Evolutionary conservation across 1,139 yeast species (phyloP).

Genomic region (Meyerozyma athensensis): DNA sequence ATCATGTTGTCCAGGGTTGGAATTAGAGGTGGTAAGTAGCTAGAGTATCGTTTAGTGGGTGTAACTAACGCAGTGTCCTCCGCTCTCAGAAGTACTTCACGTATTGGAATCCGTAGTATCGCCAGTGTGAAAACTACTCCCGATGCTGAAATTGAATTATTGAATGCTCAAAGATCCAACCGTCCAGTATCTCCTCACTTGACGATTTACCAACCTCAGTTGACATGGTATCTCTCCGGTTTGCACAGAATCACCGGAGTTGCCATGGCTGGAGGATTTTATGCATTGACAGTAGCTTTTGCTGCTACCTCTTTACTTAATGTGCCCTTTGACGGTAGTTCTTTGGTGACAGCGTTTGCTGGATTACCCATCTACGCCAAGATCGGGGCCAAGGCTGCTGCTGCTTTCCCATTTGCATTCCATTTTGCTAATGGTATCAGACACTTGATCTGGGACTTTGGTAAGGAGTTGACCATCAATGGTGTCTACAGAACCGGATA

Average conservation of each 20-base stretch:
- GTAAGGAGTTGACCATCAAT: slow-evolving; percentile 68
- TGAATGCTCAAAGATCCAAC: slow-evolving; percentile 76
- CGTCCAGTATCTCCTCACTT: slow-evolving; percentile 94
- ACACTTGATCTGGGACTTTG: slow-evolving; percentile 90
- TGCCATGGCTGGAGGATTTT: slow-evolving; percentile 71
- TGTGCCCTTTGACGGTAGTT: slow-evolving; percentile 56
- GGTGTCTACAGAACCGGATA: slow-evolving; percentile 95
- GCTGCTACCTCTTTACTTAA: slow-evolving; percentile 69
- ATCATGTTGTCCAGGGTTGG: slow-evolving; percentile 4
- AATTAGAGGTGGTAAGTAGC: slow-evolving; percentile 2
- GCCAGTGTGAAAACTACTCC: slow-evolving; percentile 59
- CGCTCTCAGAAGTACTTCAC: not conserved
- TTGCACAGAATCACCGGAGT: slow-evolving; percentile 89
- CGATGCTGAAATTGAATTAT: slow-evolving; percentile 61
- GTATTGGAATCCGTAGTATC: slow-evolving; percentile 25
- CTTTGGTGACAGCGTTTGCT: slow-evolving; percentile 52
- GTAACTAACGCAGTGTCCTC: not conserved
- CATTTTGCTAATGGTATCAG: slow-evolving; percentile 84
- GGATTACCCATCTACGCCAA: slow-evolving; percentile 61
- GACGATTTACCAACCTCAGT: slow-evolving; percentile 82
- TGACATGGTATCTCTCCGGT: slow-evolving; percentile 76
- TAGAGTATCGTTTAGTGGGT: not conserved
- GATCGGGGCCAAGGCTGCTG: slow-evolving; percentile 58
- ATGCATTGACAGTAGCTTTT: slow-evolving; percentile 70
- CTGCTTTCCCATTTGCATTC: slow-evolving; percentile 82